phyloP scores from a whole-genome alignment of 2,329 filamentous ascomycete species.

The Rhytidhysteron rufulum region DNA sequence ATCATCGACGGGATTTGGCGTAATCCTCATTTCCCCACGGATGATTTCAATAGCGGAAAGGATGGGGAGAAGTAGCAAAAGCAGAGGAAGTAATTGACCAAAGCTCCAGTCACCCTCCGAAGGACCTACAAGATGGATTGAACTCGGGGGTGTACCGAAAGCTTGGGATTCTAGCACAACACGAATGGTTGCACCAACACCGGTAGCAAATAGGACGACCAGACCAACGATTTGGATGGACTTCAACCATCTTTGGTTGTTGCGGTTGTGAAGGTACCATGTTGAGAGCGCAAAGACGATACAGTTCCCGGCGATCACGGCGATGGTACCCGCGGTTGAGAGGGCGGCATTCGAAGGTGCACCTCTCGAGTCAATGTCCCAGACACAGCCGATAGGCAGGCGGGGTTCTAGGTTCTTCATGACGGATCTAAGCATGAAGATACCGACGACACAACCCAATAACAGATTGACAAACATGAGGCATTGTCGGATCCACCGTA shows the following conservation, averaged over 20 bases:
- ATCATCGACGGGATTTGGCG: background rate
- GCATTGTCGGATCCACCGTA: constrained; percentile 62
- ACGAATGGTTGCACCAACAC: constrained; percentile 56
- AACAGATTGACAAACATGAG: constrained; percentile 64
- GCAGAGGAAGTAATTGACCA: constrained; percentile 57
- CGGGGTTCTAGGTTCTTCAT: constrained; percentile 50
- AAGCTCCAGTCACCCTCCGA: constrained; percentile 61
- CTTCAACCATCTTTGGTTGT: constrained; percentile 52
- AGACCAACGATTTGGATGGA: constrained; percentile 52
- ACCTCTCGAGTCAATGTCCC: constrained; percentile 41
- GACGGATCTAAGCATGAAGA: constrained; percentile 56
- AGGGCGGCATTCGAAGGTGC: constrained; percentile 41
- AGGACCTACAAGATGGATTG: constrained; percentile 47
- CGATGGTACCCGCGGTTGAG: constrained; percentile 58
- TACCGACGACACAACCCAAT: constrained; percentile 54
- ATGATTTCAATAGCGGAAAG: constrained; percentile 59
- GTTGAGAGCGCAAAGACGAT: constrained; percentile 58
- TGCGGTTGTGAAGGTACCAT: constrained; percentile 60
- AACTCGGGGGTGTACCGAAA: constrained; percentile 49
- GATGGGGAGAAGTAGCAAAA: constrained; percentile 58
- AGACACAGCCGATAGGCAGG: constrained; percentile 60
- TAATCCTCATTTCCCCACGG: constrained; percentile 1
- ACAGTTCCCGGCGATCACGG: constrained; percentile 57
- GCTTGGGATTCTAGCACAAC: constrained; percentile 58
- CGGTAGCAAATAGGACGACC: constrained; percentile 49